Conservation (phyloP, 805 yeast genomes). For the Wickerhamiella spandovensis region DNA sequence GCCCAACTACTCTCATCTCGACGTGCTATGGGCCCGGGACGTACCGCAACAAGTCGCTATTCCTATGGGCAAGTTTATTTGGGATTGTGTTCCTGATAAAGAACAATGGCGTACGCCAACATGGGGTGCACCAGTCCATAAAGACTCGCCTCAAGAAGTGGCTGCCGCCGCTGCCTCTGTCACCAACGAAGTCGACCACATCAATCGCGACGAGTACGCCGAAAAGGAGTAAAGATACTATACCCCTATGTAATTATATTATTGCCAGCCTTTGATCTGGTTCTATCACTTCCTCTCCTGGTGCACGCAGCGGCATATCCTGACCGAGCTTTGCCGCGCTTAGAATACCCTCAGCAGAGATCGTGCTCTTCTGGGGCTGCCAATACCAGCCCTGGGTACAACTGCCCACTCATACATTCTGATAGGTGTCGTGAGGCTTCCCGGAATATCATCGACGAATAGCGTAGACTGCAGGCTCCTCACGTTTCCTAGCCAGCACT, state of each 20-base stretch:
- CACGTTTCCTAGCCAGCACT: too few relatives aligned
- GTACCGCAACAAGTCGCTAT: conserved; percentile 51
- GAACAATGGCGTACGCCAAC: background rate
- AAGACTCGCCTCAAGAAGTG: background rate
- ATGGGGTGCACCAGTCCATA: background rate
- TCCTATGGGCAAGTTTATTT: conserved; percentile 23
- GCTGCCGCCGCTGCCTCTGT: background rate
- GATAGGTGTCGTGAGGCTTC: too few relatives aligned
- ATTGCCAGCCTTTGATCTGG: too few relatives aligned
- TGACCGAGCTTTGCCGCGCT: too few relatives aligned
- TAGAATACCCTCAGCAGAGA: too few relatives aligned
- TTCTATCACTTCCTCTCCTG: too few relatives aligned
- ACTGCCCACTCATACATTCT: too few relatives aligned
- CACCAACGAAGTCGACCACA: background rate
- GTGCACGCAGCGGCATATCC: too few relatives aligned
- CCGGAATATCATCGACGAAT: too few relatives aligned
- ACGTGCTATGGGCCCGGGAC: conserved; percentile 86
- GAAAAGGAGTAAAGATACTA: background rate
- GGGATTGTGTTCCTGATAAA: conserved; percentile 5
- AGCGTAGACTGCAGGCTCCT: too few relatives aligned
- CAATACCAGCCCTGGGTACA: too few relatives aligned
- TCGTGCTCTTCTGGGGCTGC: too few relatives aligned
- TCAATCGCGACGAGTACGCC: background rate
- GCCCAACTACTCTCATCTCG: conserved; percentile 68
- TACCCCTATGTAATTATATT: background rate